Evolutionary conservation across 2,329 filamentous ascomycete species (phyloP), one percentile per base, ranked within the genome.

Genomic region (Truncatella angustata): DNA sequence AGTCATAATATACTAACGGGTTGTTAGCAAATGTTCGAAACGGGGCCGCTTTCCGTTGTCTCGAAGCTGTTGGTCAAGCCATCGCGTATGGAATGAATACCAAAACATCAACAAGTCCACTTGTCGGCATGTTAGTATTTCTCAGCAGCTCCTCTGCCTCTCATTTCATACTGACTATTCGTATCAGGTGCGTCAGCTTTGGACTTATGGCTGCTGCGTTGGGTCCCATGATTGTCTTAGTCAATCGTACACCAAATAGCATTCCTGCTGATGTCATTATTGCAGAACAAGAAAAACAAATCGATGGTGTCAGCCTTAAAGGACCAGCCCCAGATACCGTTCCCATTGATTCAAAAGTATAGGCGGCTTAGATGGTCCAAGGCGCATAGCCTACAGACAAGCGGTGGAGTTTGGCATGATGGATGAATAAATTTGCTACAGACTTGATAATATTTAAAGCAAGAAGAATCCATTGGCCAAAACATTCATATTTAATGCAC

Each of bases 1-100:
- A n/a, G n/a, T n/a, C n/a, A n/a, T n/a, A n/a, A n/a, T n/a, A n/a
- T n/a, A 44, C 55, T 60, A 23, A 56, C 36, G 16, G 5, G 14
- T 12, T 10, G 3, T 5, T 34, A 70, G 65, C 69, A 52, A 73
- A 73, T 28, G 70, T 73, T n/a, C 69, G 70, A 1, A 73, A 73
- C 46, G 70, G 70, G 5, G 70, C 70, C 28, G 69, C 69, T 32
- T 73, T 73, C 52, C 40, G 40, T 48, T 73, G 70, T 34, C 63
- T 73, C 5, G 70, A 73, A 58, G 70, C 70, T 5, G 54, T 72
- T 21, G 70, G 70, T 18, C 70, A 73, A 54, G 70, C 70, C 3
- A 67, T 73, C 53, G 66, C 70, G 1, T 72, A 72, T 10, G 68
- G 69, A 28, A 72, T 73, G 64, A 73, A 73, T 50, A 72, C 70